Evolutionary conservation across 179 eudicot species (phyloP).

Genomic region (Heliamphora pulchella): DNA sequence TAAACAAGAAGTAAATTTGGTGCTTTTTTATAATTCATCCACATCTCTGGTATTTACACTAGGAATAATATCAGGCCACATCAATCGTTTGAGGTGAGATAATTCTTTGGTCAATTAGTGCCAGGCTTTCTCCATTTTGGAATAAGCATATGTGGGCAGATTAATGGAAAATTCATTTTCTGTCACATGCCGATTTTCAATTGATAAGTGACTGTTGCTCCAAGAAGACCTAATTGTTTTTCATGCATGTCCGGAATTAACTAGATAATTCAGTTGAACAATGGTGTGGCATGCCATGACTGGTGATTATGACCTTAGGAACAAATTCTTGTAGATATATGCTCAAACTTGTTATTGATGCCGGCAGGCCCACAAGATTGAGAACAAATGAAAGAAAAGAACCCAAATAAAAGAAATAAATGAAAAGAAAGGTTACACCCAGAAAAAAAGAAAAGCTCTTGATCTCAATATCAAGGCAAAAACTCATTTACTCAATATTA

Average conservation of each 20-base stretch:
- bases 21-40: not conserved
- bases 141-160: not conserved
- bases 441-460: no score
- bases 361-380: no score
- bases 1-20: not conserved
- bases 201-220: not conserved
- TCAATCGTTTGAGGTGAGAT: not conserved
- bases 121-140: not conserved
- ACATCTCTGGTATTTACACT: not conserved
- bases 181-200: not conserved
- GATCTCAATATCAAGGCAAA: no score
- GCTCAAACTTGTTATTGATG: no score
- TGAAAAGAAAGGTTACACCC: no score
- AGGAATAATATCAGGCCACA: not conserved
- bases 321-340: no score
- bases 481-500: no score
- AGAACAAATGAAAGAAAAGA: no score
- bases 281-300: not conserved
- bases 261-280: not conserved
- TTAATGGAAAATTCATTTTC: not conserved
- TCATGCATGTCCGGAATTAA: not conserved
- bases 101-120: not conserved
- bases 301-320: not conserved
- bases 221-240: not conserved
- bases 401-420: no score